Evolutionary conservation across 2,329 filamentous ascomycete genomes (phyloP), one percentile per base, ranked within the genome.

Genomic region (Cytospora paraplurivora): DNA sequence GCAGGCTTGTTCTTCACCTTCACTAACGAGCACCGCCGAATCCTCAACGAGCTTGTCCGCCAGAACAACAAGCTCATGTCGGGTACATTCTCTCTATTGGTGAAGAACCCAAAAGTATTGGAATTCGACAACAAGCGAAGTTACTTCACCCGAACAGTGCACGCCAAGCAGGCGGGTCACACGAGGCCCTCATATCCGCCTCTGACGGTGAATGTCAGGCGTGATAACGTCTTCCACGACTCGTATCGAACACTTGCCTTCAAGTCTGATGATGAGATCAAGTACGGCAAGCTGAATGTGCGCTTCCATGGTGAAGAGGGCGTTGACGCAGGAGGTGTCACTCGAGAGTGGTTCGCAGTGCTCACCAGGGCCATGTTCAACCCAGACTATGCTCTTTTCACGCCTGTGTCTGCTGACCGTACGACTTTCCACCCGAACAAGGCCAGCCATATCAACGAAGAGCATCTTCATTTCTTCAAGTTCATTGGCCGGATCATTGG

Each of bases 111-210:
- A 33, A 99, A 98, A 82, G 96, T 99, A 4, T 82, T 99, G 13
- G 95, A 99, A 73, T 99, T 99, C 72, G 95, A 99, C 79, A 99
- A 99, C 81, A 99, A 99, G 82, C 93, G 95, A 71, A 98, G 96
- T 78, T 99, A 96, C 83, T 99, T 99, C 82, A 97, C 88, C 74
- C 90, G 95, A 66, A 93, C 92, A 72, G 88, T 99, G 12, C 95
- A 99, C 76, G 78, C 80, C 49, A 80, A 83, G 65, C 86, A 85
- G 53, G 86, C 90, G 57, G 84, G 84, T 59, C 85, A 85, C 71
- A 84, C 83, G 65, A 88, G 93, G 51, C 87, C 91, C 59, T 83
- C 89, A 8, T 85, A 81, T 71, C 90, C 92, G 51, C 76, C 86
- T 27, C 81, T 99, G 58, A 93, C 97, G 75, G 85, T 99, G 54